Evolutionary conservation across 2,329 filamentous ascomycete genomes (phyloP).

Genomic region (Zopfia rhizophila): DNA sequence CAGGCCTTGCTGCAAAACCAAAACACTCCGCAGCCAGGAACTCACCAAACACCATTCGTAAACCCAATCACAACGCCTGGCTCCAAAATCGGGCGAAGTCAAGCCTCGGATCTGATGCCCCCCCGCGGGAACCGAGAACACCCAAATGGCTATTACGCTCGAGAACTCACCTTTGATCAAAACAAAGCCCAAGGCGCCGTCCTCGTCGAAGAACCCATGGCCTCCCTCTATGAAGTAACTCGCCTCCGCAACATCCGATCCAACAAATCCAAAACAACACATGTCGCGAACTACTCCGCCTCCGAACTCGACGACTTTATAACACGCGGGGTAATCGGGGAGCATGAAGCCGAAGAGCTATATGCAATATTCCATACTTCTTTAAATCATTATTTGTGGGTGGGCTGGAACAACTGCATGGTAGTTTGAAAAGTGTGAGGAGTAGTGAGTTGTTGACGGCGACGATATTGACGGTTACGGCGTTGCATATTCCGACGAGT

Average conservation of each 20-base stretch:
- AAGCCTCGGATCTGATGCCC: neutral
- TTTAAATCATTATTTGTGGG: conserved; percentile 22
- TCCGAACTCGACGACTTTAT: conserved; percentile 20
- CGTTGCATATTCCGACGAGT: conserved; percentile 16
- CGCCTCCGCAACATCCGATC: conserved; percentile 20
- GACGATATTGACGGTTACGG: conserved; percentile 20
- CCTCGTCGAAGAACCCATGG: conserved; percentile 16
- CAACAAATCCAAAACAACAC: conserved; percentile 3
- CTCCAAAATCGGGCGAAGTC: neutral
- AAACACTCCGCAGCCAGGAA: neutral
- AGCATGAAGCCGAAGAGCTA: conserved; percentile 19
- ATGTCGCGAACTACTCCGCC: neutral
- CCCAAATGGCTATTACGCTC: conserved; percentile 16
- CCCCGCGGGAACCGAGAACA: conserved; percentile 3
- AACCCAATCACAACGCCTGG: conserved; percentile 7
- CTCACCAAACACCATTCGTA: too few relatives aligned
- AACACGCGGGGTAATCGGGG: conserved; percentile 18
- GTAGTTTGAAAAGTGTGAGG: conserved; percentile 16
- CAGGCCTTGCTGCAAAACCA: neutral
- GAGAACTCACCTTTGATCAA: conserved; percentile 17
- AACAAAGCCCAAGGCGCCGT: neutral
- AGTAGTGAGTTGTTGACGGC: conserved; percentile 16
- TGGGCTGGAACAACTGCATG: conserved; percentile 17
- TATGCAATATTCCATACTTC: conserved; percentile 15
- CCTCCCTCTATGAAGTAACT: conserved; percentile 21